phyloP scores from a whole-genome alignment of 1,284 basidiomycete genomes.

The Leccinum fallax region DNA sequence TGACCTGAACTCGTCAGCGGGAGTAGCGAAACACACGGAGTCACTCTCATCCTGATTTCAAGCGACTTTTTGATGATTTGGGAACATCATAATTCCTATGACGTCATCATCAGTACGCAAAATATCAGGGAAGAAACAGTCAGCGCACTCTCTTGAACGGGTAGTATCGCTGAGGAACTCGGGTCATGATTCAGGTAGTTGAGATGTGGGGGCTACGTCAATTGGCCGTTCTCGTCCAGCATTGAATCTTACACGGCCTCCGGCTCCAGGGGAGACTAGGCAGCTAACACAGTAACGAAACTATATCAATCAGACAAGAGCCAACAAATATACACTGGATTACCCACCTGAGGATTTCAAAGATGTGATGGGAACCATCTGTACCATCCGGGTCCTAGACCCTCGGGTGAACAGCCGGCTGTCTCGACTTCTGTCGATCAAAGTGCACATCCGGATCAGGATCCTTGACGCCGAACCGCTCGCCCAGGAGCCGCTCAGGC shows the following conservation, averaged over 20 bases:
- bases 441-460: slow-evolving; percentile 43
- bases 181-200: slow-evolving; percentile 1
- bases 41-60: too few relatives aligned
- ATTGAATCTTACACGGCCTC: slow-evolving; percentile 14
- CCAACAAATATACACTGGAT: background rate
- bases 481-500: slow-evolving; percentile 84
- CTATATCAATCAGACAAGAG: slow-evolving; percentile 12
- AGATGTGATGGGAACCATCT: too few relatives aligned
- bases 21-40: too few relatives aligned
- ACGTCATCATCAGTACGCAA: too few relatives aligned
- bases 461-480: slow-evolving; percentile 92
- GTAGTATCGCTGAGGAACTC: too few relatives aligned
- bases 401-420: too few relatives aligned
- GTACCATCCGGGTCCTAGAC: too few relatives aligned
- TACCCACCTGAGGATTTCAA: slow-evolving; percentile 63
- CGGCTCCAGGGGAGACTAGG: slow-evolving; percentile 18
- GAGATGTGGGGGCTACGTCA: slow-evolving; percentile 1
- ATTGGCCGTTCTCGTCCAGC: background rate
- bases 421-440: slow-evolving; percentile 6
- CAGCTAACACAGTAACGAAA: slow-evolving; percentile 1
- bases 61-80: too few relatives aligned
- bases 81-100: too few relatives aligned
- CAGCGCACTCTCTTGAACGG: slow-evolving; percentile 3
- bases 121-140: too few relatives aligned
- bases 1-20: too few relatives aligned